Evolutionary conservation across 768 basidiomycete species (phyloP), one percentile per base, ranked within the genome.

Genomic region (Favolaschia claudopus): DNA sequence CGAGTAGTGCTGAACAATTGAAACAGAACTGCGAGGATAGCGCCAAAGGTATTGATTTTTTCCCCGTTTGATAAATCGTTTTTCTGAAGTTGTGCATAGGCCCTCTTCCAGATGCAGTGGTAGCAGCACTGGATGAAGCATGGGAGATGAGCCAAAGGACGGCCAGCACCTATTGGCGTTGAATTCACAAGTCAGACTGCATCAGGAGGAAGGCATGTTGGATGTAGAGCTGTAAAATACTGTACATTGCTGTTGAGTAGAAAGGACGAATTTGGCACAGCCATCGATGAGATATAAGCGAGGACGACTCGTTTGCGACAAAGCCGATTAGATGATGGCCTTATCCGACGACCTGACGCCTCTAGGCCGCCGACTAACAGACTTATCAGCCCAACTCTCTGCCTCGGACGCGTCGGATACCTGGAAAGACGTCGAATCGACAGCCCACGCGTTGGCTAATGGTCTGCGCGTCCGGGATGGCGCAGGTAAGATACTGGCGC

Each of bases 361-460:
- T 22, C 67, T 80, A 33, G 77, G 76, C 59, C 69, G 68, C 31
- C 70, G 67, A 33, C 73, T 82, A 17, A 65, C 71, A 17, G 72
- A 77, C 25, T 71, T 82, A 28, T 69, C 74, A 42, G 47, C 63
- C 13, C 63, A 71, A 15, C 58, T 80, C 44, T 61, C 68, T 28
- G 57, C 57, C 25, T 62, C 66, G 15, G 74, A 77, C 27, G 69
- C 73, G 17, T 68, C 75, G 12, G 69, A 73, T 29, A 62, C 67
- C 17, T 92, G 89, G 89, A 69, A 67, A 38, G 70, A 78, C 20
- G 78, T 89, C 25, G 79, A 87, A 65, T 65, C 65, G 28, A 79
- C 78, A 37, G 84, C 86, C 17, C 84, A 80, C 67, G 74, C 77
- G 49, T 74, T 92, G 25, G 91, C 89, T 37, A 85, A 91, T 71